Evolutionary conservation across 352 stramenopile species (phyloP).

Genomic region (Pythium utonaiense): DNA sequence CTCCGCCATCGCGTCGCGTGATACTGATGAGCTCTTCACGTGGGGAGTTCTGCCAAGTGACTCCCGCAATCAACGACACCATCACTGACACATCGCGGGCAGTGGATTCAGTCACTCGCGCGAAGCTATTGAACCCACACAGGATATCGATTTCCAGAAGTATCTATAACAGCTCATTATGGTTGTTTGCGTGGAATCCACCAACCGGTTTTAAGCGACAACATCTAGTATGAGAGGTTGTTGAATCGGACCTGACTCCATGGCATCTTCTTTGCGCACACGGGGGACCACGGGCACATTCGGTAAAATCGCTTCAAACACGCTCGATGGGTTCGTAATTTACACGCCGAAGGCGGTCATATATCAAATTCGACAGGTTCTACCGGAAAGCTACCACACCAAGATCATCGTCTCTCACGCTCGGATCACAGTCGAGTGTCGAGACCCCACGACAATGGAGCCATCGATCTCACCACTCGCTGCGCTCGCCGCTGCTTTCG

Average conservation of each 20-base stretch:
- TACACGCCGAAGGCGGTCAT: constrained; percentile 12
- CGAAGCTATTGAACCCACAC: constrained; percentile 9
- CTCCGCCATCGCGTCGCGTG: constrained; percentile 12
- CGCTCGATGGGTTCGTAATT: constrained; percentile 9
- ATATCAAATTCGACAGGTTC: constrained; percentile 20
- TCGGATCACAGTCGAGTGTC: constrained; percentile 14
- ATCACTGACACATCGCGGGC: constrained; percentile 6
- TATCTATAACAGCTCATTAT: neutral
- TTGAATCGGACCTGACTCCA: constrained; percentile 27
- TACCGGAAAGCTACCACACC: constrained; percentile 14
- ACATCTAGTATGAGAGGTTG: constrained; percentile 8
- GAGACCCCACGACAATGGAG: constrained; percentile 1
- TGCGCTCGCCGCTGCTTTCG: neutral
- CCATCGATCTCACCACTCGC: neutral
- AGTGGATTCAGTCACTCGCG: constrained; percentile 25
- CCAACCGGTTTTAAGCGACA: neutral
- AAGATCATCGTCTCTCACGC: neutral
- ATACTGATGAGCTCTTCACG: neutral
- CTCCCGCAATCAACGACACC: constrained; percentile 17
- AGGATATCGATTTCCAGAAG: constrained; percentile 7
- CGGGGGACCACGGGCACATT: neutral
- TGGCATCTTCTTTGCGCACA: constrained; percentile 18
- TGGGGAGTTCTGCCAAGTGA: neutral
- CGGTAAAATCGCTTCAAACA: constrained; percentile 11
- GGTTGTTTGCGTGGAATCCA: neutral